These are phyloP conservation scores for Ophiostoma piceae DNA, from an alignment of 2,329 filamentous ascomycete species.

Conservation along the genomic window DNA sequence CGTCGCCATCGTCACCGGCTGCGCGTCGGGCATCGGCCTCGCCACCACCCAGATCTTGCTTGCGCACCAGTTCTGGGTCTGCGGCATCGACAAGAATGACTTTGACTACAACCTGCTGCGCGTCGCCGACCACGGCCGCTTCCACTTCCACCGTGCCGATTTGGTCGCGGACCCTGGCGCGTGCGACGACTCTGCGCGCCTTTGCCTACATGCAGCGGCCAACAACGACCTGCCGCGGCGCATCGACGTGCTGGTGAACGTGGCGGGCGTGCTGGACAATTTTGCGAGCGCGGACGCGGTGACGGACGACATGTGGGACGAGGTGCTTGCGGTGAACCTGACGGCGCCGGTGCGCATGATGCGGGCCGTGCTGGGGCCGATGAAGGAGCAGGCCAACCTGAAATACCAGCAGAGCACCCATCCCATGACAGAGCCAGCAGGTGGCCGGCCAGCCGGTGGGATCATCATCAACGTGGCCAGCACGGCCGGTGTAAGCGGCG, in stretches of 20 bases:
- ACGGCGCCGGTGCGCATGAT: conserved; percentile 51
- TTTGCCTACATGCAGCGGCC: conserved; percentile 32
- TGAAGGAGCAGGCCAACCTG: conserved; percentile 38
- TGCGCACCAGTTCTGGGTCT: conserved; percentile 32
- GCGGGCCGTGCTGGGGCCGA: conserved; percentile 39
- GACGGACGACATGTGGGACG: conserved; percentile 31
- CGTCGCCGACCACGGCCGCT: conserved; percentile 36
- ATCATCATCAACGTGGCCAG: conserved; percentile 47
- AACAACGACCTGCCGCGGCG: conserved; percentile 29
- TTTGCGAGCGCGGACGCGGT: conserved; percentile 41
- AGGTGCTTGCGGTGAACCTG: conserved; percentile 41
- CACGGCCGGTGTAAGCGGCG: conserved; percentile 41
- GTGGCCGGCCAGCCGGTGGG: conserved; percentile 29
- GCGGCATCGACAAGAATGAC: conserved; percentile 27
- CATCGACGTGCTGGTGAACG: conserved; percentile 52
- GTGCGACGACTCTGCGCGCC: conserved; percentile 34
- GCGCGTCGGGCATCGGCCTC: conserved; percentile 44
- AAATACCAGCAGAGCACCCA: neutral
- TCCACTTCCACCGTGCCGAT: conserved; percentile 35
- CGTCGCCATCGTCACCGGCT: conserved; percentile 45
- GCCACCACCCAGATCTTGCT: conserved; percentile 42
- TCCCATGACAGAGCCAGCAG: neutral
- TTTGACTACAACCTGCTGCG: conserved; percentile 33
- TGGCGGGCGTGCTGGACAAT: conserved; percentile 48
- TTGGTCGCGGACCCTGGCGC: conserved; percentile 31